phyloP scores from a whole-genome alignment of 73 alveolate genomes.

The Loxodes magnus region DNA sequence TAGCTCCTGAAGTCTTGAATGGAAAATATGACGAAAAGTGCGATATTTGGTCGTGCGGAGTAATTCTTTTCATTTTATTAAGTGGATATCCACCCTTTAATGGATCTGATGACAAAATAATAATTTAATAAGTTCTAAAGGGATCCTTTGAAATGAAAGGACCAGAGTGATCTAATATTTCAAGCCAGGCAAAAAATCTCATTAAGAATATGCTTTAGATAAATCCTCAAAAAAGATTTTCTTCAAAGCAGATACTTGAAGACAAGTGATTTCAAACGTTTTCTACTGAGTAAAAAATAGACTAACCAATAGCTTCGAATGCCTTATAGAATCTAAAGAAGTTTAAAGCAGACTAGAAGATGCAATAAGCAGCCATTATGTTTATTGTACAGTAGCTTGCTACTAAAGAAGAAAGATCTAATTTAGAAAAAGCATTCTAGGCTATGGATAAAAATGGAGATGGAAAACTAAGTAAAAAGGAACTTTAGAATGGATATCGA shows the following conservation, averaged over 20 bases:
- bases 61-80: conserved; percentile 61
- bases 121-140: conserved; percentile 34
- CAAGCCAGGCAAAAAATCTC: conserved; percentile 47
- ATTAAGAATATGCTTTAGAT: conserved; percentile 45
- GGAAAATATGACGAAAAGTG: conserved; percentile 58
- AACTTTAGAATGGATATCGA: conserved; percentile 21
- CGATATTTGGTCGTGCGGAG: conserved; percentile 87
- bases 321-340: conserved; percentile 9
- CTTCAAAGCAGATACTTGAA: conserved; percentile 58
- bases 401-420: background rate
- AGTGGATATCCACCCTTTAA: conserved; percentile 69
- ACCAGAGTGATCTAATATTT: conserved; percentile 35
- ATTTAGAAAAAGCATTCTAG: conserved; percentile 4
- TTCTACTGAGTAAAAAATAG: background rate
- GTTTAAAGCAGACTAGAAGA: conserved; percentile 12
- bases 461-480: conserved; percentile 31
- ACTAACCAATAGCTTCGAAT: background rate
- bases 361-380: conserved; percentile 12
- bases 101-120: conserved; percentile 50
- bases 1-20: conserved; percentile 70
- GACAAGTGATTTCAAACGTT: conserved; percentile 43
- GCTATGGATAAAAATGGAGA: conserved; percentile 38
- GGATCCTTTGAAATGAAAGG: conserved; percentile 39
- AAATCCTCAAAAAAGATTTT: conserved; percentile 50
- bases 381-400: conserved; percentile 15